Conservation (phyloP, 148 eudicot species). For the Spergularia marina region DNA sequence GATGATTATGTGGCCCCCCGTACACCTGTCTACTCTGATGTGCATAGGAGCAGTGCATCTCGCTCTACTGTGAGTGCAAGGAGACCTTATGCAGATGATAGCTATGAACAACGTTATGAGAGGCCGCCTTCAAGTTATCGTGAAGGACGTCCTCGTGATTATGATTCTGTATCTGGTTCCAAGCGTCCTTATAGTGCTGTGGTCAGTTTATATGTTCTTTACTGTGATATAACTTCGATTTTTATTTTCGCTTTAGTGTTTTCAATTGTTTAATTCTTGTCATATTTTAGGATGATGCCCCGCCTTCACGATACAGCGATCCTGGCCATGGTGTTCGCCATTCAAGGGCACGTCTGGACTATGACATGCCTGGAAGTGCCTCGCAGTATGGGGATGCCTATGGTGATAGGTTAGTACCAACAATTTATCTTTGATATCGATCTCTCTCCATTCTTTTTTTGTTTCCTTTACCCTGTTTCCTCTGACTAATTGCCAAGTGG, state of each 20-base stretch:
- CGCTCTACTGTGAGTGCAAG: constrained; percentile 55
- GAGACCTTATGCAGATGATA: constrained; percentile 77
- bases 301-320: constrained; percentile 78
- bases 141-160: constrained; percentile 82
- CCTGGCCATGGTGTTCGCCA: constrained; percentile 58
- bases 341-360: constrained; percentile 89
- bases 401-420: constrained; percentile 64
- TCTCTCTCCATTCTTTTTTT: neutral
- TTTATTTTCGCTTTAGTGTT: neutral
- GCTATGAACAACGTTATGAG: constrained; percentile 74
- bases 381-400: constrained; percentile 77
- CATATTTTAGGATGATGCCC: constrained; percentile 62
- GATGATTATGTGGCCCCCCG: constrained; percentile 73
- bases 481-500: neutral
- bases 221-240: neutral
- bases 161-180: constrained; percentile 73
- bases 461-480: neutral
- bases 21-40: constrained; percentile 67
- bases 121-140: constrained; percentile 81
- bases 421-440: neutral
- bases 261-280: neutral
- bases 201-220: constrained; percentile 36
- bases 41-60: constrained; percentile 56
- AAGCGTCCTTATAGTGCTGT: constrained; percentile 79
- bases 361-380: constrained; percentile 61